Evolutionary conservation across 768 basidiomycete species (phyloP), one percentile per base, ranked within the genome.

Genomic region (Leucosporidium creatinivorum): DNA sequence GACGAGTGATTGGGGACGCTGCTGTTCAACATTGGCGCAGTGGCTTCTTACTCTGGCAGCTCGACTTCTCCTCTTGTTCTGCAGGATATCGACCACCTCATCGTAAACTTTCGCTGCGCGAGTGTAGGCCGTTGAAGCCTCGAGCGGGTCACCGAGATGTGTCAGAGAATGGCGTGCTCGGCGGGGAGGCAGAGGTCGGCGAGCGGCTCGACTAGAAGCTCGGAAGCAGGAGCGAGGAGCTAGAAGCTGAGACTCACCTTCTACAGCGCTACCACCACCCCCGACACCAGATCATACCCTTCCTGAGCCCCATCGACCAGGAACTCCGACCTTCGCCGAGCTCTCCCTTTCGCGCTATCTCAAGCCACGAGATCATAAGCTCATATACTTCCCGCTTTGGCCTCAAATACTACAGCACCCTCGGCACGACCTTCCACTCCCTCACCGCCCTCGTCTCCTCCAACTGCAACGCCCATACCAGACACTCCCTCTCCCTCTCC

Each of bases 401-500:
- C 5, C 13, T 17, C 8, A 10, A 44, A 44, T 15, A 44, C 62
- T 60, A 71, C 51, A 70, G n/a, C 10, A 62, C 48, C 36, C 77
- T 65, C 44, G 74, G 71, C 21, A 79, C 64, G 36, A 65, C 69
- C 21, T 67, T 64, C 56, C 79, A 68, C 13, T 73, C 63, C 55
- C 81, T 73, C n/a, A 78, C 75, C 4, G 75, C 61, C 61, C 78
- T 73, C 48, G 74, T 78, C 72, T 78, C 73, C 68, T 81, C 80
- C 62, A 82, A 70, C 60, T 75, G 72, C 60, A 94, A 77, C 23
- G 92, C 91, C 72, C 81, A 84, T 55, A 79, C 81, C 66, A 93
- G 79, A 74, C 88, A 89, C 77, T 93, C 89, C 63, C 84, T 81
- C 74, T 89, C 89, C 59, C 84, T 81, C 60, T 85, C 66, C n/a